Base-by-base conservation (phyloP, 2,329 filamentous ascomycete genomes). In the Acrodontium crateriforme region DNA sequence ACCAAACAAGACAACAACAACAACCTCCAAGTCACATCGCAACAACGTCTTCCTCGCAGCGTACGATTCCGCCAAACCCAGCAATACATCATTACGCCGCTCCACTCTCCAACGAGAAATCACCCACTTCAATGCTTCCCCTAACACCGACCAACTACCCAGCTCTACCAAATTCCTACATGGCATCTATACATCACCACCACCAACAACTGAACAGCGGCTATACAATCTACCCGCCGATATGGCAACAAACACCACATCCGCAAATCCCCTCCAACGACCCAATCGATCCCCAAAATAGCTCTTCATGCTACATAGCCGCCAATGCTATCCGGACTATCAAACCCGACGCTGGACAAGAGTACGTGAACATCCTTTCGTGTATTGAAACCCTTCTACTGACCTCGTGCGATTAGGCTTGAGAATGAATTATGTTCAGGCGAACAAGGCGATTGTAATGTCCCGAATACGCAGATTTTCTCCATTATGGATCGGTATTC, bases 321-420 rank as follows among this genome's bases (percentile, higher is more conserved):
- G 52, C 59, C 8, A 56, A 59, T 25, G 56, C 63, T 22, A 60
- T 65, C 16, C 53, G 57, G 9, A 54, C 45, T 5, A 59, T 64
- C 52, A 49, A 55, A 17, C 47, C 50, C 3, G 49, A 54, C 9
- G 45, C 53, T 13, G 54, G 49, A 1, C 39, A 49, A 5, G 48
- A 54, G n/a, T n/a, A n/a, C n/a, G n/a, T n/a, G n/a, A n/a, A n/a
- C n/a, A n/a, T n/a, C n/a, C n/a, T n/a, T n/a, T n/a, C n/a, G n/a
- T n/a, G n/a, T n/a, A n/a, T n/a, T n/a, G n/a, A n/a, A n/a, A n/a
- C n/a, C n/a, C n/a, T n/a, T n/a, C n/a, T n/a, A n/a, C n/a, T n/a
- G n/a, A n/a, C n/a, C n/a, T n/a, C n/a, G n/a, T n/a, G n/a, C n/a
- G n/a, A n/a, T n/a, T n/a, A n/a, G n/a, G 9, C 35, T 63, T 5